phyloP scores from a whole-genome alignment of 805 yeast genomes.

The Barnettozyma pratensis region DNA sequence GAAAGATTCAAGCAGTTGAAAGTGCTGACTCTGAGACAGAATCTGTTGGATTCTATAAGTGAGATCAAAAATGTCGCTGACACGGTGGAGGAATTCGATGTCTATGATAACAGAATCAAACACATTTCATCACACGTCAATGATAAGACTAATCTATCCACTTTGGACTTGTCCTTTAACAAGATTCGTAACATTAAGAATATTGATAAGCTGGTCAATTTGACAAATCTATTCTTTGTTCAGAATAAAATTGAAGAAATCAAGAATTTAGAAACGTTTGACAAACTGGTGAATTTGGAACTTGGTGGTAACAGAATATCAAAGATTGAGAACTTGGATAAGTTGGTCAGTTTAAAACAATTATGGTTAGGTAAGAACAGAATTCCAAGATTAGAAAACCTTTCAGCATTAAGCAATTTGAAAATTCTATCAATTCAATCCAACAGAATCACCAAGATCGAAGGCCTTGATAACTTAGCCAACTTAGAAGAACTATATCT shows the following conservation, averaged over 20 bases:
- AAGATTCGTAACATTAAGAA: slow-evolving; percentile 83
- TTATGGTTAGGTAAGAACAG: slow-evolving; percentile 92
- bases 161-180: slow-evolving; percentile 83
- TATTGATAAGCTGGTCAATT: slow-evolving; percentile 51
- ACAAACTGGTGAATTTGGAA: slow-evolving; percentile 64
- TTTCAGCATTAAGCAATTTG: slow-evolving; percentile 54
- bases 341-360: slow-evolving; percentile 55
- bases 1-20: slow-evolving; percentile 53
- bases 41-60: slow-evolving; percentile 67
- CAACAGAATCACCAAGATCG: slow-evolving; percentile 70
- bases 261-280: slow-evolving; percentile 54
- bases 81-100: slow-evolving; percentile 71
- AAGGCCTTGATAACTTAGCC: slow-evolving; percentile 68
- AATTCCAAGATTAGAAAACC: slow-evolving; percentile 58
- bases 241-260: slow-evolving; percentile 81
- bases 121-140: slow-evolving; percentile 74
- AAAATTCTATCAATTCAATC: slow-evolving; percentile 84
- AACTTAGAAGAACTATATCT: slow-evolving; percentile 82
- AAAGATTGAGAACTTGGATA: slow-evolving; percentile 51
- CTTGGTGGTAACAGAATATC: slow-evolving; percentile 84
- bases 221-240: slow-evolving; percentile 75
- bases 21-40: slow-evolving; percentile 73
- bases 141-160: slow-evolving; percentile 49
- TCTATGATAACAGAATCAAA: slow-evolving; percentile 86
- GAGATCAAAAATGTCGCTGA: slow-evolving; percentile 59